Evolutionary conservation across 257 asterid genomes (phyloP).

Genomic region (Solanum raphanifolium): DNA sequence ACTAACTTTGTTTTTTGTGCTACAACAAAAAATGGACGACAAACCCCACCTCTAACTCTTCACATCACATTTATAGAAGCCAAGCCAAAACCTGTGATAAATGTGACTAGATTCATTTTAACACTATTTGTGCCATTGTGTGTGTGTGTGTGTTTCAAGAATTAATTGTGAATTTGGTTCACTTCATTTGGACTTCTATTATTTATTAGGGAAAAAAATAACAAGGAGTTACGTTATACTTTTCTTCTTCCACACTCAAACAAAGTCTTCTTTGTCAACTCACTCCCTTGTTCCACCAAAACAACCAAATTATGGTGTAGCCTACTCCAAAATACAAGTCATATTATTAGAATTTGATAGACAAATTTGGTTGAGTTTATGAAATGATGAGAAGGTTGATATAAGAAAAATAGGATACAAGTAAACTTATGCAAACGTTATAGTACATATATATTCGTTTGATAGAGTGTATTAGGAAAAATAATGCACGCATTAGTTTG

Average conservation of each 20-base stretch:
- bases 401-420: not conserved
- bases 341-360: not conserved
- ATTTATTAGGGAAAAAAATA: not conserved
- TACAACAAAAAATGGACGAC: not conserved
- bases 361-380: not conserved
- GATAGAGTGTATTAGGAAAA: no score
- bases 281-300: not conserved
- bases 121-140: not conserved
- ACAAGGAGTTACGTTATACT: not conserved
- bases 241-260: not conserved
- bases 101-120: not conserved
- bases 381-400: not conserved
- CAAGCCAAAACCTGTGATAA: not conserved
- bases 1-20: not conserved
- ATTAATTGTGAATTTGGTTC: not conserved
- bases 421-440: not conserved
- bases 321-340: not conserved
- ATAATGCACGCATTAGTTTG: no score
- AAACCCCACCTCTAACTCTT: not conserved
- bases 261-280: not conserved
- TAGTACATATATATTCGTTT: not conserved
- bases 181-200: not conserved
- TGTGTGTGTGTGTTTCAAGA: not conserved
- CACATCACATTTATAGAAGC: not conserved
- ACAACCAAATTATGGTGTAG: not conserved